Conservation (phyloP, 1,139 yeast species). For the Suhomyces taliae region DNA sequence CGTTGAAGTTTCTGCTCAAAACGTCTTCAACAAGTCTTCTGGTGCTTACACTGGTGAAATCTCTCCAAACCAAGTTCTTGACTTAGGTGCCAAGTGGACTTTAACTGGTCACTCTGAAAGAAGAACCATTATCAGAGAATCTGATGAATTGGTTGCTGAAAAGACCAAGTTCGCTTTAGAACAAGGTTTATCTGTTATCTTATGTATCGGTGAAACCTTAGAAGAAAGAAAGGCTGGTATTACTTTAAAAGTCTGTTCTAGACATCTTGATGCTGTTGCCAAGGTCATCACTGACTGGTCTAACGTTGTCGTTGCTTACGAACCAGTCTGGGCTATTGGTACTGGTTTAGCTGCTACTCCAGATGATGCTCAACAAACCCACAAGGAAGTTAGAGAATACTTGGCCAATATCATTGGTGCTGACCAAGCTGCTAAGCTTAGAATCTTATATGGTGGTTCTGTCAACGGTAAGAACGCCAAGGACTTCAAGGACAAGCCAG, state of each 20-base stretch:
- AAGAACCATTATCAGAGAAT: slow-evolving; percentile 89
- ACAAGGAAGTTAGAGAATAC: slow-evolving; percentile 82
- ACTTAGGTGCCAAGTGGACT: slow-evolving; percentile 92
- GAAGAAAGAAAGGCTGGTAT: slow-evolving; percentile 90
- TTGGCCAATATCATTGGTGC: slow-evolving; percentile 75
- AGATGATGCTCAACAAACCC: slow-evolving; percentile 95
- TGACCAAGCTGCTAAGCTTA: slow-evolving; percentile 70
- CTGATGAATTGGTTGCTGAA: slow-evolving; percentile 88
- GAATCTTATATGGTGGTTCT: slow-evolving; percentile 98
- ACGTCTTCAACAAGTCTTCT: slow-evolving; percentile 78
- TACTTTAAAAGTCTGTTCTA: slow-evolving; percentile 83
- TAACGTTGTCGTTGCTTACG: slow-evolving; percentile 93
- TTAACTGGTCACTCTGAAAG: slow-evolving; percentile 99
- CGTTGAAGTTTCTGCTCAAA: slow-evolving; percentile 86
- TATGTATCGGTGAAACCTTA: slow-evolving; percentile 95
- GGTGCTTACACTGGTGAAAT: slow-evolving; percentile 99
- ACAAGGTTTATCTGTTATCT: slow-evolving; percentile 81
- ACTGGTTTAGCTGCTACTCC: slow-evolving; percentile 99
- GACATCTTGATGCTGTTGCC: slow-evolving; percentile 88
- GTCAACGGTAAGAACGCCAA: slow-evolving; percentile 94
- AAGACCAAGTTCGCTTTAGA: slow-evolving; percentile 94
- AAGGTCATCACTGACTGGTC: slow-evolving; percentile 88
- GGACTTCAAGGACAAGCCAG: slow-evolving; percentile 87
- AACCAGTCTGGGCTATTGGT: slow-evolving; percentile 99
- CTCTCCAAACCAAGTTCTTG: slow-evolving; percentile 85